Evolutionary conservation across 2,329 filamentous ascomycete species (phyloP).

Genomic region (Chaetoscypha palmicola): DNA sequence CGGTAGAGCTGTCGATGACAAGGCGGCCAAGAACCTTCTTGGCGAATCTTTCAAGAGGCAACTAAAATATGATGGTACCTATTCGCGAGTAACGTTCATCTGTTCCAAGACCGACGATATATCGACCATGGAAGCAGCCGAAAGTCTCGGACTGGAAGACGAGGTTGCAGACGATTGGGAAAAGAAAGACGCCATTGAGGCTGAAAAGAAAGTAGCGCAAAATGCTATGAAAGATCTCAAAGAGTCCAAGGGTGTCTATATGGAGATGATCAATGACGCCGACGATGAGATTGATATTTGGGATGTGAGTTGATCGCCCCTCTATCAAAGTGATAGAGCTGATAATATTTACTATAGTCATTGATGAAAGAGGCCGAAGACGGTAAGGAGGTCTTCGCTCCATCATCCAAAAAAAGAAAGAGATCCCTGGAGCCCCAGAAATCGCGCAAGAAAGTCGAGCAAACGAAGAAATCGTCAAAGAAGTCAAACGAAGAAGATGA

Average conservation of each 20-base stretch:
- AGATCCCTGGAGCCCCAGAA: constrained; percentile 16
- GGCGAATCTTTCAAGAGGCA: constrained; percentile 2
- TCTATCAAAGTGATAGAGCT: too few species aligned
- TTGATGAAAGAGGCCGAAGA: constrained; percentile 33
- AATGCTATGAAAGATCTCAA: constrained; percentile 24
- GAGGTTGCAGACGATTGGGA: constrained; percentile 33
- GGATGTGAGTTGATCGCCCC: constrained; percentile 27
- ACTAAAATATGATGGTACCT: constrained; percentile 2
- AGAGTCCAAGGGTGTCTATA: constrained; percentile 32
- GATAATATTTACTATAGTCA: constrained; percentile 8
- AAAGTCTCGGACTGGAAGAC: constrained; percentile 1
- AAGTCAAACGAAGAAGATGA: constrained; percentile 16
- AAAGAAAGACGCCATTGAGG: constrained; percentile 22
- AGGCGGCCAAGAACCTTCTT: constrained; percentile 30
- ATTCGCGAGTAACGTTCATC: constrained; percentile 2
- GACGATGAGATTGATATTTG: constrained; percentile 40
- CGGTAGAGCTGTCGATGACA: constrained; percentile 41
- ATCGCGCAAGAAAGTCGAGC: constrained; percentile 23
- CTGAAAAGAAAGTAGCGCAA: constrained; percentile 16
- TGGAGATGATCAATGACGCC: constrained; percentile 30
- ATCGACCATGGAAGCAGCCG: neutral
- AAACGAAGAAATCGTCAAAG: constrained; percentile 4
- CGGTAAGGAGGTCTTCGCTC: constrained; percentile 37
- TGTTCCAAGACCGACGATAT: constrained; percentile 5
- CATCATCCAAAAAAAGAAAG: constrained; percentile 38